Evolutionary conservation across 208 protist genomes (phyloP), one percentile per base, ranked within the genome.

Genomic region (Trypanosoma platydactyli): DNA sequence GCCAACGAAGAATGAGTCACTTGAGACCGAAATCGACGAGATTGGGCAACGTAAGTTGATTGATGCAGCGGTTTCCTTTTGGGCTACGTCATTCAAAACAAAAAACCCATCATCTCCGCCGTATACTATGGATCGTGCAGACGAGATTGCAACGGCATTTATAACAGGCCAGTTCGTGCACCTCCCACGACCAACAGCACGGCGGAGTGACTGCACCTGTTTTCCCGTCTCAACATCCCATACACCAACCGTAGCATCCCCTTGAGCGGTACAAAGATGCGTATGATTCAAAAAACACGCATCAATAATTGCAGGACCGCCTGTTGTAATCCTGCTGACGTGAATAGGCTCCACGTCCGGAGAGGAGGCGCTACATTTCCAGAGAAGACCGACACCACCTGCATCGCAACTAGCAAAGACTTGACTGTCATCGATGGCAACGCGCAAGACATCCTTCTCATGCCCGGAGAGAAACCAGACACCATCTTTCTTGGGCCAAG

Each of bases 81-180:
- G 35, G 1, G 45, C 15, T 45, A 9, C 16, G 60, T 88, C 82
- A 22, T 54, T 66, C 11, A 75, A 44, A 46, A 84, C 74, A 15
- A 95, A 68, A 64, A 86, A 91, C 27, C 89, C 89, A 60, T 93
- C 86, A 66, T 95, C 89, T 24, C 86, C 89, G 29, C 86, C 89
- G 61, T 76, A 89, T 29, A 53, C 68, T 45, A 80, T 68, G 18
- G 22, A 35, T 24, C 64, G 52, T 3, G 67, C 52, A 25, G 52
- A 40, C 9, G 62, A 62, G 1, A 53, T 51, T 0, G 76, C 58
- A 18, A 95, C 58, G 33, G 81, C 72, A 58, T 95, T 95, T n/a
- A 93, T 45, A 5, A 95, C 89, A 4, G 89, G 84, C 84, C 86
- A 95, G 38, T 76, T 57, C 12, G 52, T 52, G 0, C 46, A 67